Percentiles rank a stretch among this genome's conserved stretches.
Evolutionary conservation across 208 protist species (phyloP).

Genomic region (Acanthamoeba triangularis): DNA sequence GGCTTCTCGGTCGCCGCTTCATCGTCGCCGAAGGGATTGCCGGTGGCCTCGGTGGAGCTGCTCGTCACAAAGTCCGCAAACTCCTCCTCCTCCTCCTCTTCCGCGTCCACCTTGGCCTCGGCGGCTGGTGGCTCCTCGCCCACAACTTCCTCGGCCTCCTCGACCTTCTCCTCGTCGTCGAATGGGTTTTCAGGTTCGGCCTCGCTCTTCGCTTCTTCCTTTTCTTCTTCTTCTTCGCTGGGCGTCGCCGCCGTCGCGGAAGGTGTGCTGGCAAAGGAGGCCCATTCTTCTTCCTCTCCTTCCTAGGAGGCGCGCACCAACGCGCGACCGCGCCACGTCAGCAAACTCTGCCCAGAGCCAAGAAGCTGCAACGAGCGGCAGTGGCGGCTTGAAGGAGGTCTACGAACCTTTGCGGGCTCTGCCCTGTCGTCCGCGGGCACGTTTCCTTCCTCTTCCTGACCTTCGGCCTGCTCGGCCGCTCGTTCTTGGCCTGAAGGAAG

Average conservation of each 20-base stretch:
- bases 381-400: not conserved
- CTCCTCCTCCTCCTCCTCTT: conserved; percentile 58
- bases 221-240: not conserved
- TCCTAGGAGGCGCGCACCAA: not conserved
- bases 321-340: not conserved
- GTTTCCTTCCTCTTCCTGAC: not conserved
- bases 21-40: conserved; percentile 5
- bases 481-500: not conserved
- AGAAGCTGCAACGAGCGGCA: not conserved
- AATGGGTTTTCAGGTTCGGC: conserved; percentile 1
- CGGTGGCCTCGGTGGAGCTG: not conserved
- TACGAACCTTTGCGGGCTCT: not conserved
- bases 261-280: conserved; percentile 5
- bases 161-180: not conserved
- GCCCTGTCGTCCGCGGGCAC: not conserved
- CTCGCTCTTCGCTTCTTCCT: not conserved
- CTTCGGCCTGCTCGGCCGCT: not conserved
- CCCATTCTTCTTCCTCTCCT: conserved; percentile 57
- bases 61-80: not conserved
- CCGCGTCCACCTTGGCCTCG: not conserved
- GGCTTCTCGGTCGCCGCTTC: not conserved
- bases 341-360: not conserved
- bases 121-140: not conserved
- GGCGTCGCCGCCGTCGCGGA: not conserved
- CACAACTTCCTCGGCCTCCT: not conserved